These are phyloP conservation scores for Suillus decipiens DNA, from an alignment of 768 basidiomycete genomes.

Conservation along the genomic window DNA sequence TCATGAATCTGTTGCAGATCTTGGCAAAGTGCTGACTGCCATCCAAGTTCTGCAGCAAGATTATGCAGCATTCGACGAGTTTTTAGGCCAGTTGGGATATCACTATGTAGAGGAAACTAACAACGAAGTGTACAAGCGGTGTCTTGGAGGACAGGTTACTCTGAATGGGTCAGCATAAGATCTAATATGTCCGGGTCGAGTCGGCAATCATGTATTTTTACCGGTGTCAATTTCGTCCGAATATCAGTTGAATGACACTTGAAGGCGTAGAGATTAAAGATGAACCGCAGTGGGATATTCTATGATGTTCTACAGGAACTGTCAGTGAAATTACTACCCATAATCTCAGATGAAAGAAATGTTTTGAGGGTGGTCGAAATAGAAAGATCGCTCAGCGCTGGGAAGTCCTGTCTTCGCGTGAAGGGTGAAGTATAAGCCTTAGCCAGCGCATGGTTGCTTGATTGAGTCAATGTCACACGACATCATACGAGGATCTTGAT, in stretches of 20 bases:
- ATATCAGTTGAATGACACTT: not conserved
- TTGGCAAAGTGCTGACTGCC: slow-evolving; percentile 91
- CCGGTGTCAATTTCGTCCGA: not conserved
- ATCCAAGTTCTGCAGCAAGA: slow-evolving; percentile 85
- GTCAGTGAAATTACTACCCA: not conserved
- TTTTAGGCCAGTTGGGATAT: slow-evolving; percentile 80
- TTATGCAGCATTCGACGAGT: slow-evolving; percentile 65
- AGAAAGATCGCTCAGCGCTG: not conserved
- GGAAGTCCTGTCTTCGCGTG: not conserved
- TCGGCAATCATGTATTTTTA: not conserved
- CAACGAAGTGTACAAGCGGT: slow-evolving; percentile 81
- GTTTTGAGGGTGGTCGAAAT: not conserved
- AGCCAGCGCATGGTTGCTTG: not conserved
- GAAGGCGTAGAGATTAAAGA: not conserved
- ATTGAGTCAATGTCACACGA: slow-evolving; percentile 1
- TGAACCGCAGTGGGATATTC: not conserved
- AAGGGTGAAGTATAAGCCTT: not conserved
- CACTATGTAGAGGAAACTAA: slow-evolving; percentile 91
- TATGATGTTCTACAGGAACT: not conserved
- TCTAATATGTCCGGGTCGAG: not conserved
- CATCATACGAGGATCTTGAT: not conserved
- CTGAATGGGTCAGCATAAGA: not conserved
- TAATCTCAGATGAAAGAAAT: not conserved
- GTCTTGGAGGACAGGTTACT: slow-evolving; percentile 41
- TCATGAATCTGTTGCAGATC: slow-evolving; percentile 50